Conservation (phyloP, 805 yeast genomes). For the Nakazawaea laoshanensis region DNA sequence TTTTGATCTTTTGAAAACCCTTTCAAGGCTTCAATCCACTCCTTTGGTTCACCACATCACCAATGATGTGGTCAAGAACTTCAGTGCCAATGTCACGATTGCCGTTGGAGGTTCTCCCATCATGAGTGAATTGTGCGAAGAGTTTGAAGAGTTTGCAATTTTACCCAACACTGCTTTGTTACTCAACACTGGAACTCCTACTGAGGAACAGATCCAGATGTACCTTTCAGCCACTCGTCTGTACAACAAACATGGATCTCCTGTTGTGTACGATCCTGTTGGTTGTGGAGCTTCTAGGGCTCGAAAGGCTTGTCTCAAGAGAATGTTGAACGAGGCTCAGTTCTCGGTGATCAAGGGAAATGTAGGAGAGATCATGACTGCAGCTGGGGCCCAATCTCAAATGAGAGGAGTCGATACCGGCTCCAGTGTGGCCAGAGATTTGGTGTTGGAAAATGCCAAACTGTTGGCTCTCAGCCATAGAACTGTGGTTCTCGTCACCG, state of each 20-base stretch:
- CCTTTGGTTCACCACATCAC: constrained; percentile 87
- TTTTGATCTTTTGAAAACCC: neutral
- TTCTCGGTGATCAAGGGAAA: constrained; percentile 76
- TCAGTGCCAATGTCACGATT: constrained; percentile 79
- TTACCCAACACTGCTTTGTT: constrained; percentile 49
- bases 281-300: constrained; percentile 77
- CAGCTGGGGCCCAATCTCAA: constrained; percentile 37
- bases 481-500: constrained; percentile 67
- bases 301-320: constrained; percentile 39
- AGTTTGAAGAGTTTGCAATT: constrained; percentile 57
- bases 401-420: constrained; percentile 73
- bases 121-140: constrained; percentile 70
- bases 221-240: constrained; percentile 44
- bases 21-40: constrained; percentile 17
- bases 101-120: constrained; percentile 84
- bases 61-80: constrained; percentile 79
- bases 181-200: constrained; percentile 71
- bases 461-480: constrained; percentile 41
- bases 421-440: constrained; percentile 13
- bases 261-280: constrained; percentile 84
- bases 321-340: constrained; percentile 47
- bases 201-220: constrained; percentile 30
- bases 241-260: constrained; percentile 49
- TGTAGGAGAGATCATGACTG: constrained; percentile 63
- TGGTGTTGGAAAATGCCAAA: constrained; percentile 31